Evolutionary conservation across 306 rosid species (phyloP).

Genomic region (Inga leiocalycina): DNA sequence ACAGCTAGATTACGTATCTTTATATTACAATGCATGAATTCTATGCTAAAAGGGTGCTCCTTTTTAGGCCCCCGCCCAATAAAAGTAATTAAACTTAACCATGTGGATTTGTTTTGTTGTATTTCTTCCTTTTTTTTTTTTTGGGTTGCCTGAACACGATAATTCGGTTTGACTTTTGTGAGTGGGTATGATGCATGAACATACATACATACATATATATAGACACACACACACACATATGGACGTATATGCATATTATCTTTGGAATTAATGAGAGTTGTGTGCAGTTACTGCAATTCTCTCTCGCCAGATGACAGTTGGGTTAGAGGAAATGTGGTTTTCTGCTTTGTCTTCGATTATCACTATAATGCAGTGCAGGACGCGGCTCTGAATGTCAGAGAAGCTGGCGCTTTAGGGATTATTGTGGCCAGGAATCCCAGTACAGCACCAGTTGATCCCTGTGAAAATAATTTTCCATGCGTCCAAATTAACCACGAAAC

Average conservation of each 20-base stretch:
- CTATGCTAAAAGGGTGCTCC: background rate
- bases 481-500: slow-evolving; percentile 45
- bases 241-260: background rate
- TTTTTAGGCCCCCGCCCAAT: no score
- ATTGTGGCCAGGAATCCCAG: slow-evolving; percentile 40
- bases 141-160: background rate
- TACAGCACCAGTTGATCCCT: background rate
- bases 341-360: slow-evolving; percentile 42
- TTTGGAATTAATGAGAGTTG: background rate
- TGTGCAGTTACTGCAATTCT: slow-evolving; percentile 36
- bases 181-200: background rate
- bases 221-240: background rate
- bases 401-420: slow-evolving; percentile 45
- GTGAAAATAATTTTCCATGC: slow-evolving; percentile 39
- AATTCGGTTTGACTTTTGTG: background rate
- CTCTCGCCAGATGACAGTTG: slow-evolving; percentile 34
- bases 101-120: background rate
- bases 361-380: background rate
- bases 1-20: background rate
- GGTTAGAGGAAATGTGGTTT: slow-evolving; percentile 40
- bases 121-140: background rate
- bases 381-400: slow-evolving; percentile 26
- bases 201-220: no score
- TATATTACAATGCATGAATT: background rate
- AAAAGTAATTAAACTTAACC: no score